These are phyloP conservation scores for Limnanthes douglasii DNA, from an alignment of 345 rosid genomes.

Conservation along the genomic window DNA sequence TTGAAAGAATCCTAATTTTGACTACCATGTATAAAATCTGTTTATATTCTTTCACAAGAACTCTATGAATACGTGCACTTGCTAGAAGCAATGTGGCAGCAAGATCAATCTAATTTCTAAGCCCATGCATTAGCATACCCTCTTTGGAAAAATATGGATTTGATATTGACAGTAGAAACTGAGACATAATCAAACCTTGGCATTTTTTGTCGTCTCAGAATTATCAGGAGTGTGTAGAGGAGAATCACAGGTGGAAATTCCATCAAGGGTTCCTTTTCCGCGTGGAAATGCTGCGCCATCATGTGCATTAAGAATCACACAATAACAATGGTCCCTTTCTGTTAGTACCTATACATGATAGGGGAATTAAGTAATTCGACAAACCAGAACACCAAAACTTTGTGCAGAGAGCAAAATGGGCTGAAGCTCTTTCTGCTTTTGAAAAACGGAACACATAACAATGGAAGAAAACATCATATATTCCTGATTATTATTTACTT, in stretches of 20 bases:
- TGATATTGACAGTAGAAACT: conserved; percentile 1
- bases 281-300: conserved; percentile 93
- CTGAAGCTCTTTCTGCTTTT: no score
- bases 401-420: no score
- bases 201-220: conserved; percentile 27
- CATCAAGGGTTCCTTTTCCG: conserved; percentile 24
- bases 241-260: conserved; percentile 25
- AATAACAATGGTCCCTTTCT: conserved; percentile 79
- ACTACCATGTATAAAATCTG: no score
- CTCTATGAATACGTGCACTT: background rate
- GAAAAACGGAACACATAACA: no score
- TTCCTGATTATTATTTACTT: no score
- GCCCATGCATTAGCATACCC: no score
- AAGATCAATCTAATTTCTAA: no score
- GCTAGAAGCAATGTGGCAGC: background rate
- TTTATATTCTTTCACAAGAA: no score
- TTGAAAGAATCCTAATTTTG: no score
- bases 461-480: no score
- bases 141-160: conserved; percentile 1
- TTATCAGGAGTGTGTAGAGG: conserved; percentile 14
- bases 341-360: conserved; percentile 54
- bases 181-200: conserved; percentile 41
- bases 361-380: no score
- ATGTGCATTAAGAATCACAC: conserved; percentile 86
- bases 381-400: no score